A percentile compares a stretch with the other conserved stretches of the same genome.
Evolutionary conservation across 345 rosid species (phyloP).

Genomic region (Pugionium cornutum): DNA sequence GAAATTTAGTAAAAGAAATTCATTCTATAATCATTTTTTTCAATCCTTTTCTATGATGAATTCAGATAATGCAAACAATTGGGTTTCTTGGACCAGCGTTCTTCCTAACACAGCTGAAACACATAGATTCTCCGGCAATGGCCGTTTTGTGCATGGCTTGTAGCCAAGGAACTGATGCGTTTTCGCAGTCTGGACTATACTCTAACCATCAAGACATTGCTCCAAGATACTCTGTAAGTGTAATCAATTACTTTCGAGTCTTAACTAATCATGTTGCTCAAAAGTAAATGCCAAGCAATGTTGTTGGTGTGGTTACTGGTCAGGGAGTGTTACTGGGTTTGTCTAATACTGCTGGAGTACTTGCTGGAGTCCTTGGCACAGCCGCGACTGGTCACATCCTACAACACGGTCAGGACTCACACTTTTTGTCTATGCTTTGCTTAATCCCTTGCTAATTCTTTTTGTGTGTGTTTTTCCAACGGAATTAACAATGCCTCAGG

Average conservation of each 20-base stretch:
- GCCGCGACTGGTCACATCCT: conserved; percentile 92
- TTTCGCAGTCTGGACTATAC: conserved; percentile 90
- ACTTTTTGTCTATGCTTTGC: conserved; percentile 3
- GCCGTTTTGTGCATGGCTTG: conserved; percentile 60
- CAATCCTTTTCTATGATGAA: background rate
- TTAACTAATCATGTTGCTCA: conserved; percentile 1
- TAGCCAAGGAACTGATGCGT: conserved; percentile 97
- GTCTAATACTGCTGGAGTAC: conserved; percentile 91
- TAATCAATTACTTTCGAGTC: background rate
- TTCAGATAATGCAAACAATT: conserved; percentile 90
- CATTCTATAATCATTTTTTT: background rate
- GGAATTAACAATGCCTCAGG: conserved; percentile 48
- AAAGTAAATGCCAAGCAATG: background rate
- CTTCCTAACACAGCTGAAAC: conserved; percentile 92
- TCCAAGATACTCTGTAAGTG: conserved; percentile 91
- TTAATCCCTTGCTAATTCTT: background rate
- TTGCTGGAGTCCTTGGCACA: conserved; percentile 95
- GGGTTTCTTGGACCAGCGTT: conserved; percentile 98
- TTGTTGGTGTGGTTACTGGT: conserved; percentile 10
- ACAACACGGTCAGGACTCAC: conserved; percentile 67
- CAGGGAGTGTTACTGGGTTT: conserved; percentile 93
- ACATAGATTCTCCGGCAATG: conserved; percentile 85
- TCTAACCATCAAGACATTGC: conserved; percentile 97
- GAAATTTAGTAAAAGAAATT: background rate
- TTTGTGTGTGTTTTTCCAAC: background rate